A percentile compares a stretch with the other conserved stretches of the same genome.
Conservation (phyloP, 441 rosid genomes). For the Viola pubescens region DNA sequence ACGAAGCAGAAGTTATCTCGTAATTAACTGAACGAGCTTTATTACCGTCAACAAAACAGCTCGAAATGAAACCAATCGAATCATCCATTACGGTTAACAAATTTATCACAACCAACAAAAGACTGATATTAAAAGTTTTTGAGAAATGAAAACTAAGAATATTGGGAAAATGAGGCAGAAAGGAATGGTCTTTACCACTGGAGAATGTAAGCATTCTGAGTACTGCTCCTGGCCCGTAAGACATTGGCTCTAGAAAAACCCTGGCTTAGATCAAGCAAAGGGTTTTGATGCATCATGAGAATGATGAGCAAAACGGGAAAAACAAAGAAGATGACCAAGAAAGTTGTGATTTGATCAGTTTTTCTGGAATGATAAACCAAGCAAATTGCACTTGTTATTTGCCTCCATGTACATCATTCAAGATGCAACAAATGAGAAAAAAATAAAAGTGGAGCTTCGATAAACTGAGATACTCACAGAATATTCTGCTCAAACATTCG, state of each 20-base stretch:
- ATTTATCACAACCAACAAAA: too few relatives aligned
- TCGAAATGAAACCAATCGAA: not conserved
- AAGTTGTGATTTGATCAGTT: not conserved
- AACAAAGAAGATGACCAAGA: constrained; percentile 8
- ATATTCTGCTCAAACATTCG: constrained; percentile 97
- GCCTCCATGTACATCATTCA: constrained; percentile 8
- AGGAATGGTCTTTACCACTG: constrained; percentile 3
- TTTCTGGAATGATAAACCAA: constrained; percentile 6
- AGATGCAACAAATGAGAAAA: constrained; percentile 4
- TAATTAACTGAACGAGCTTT: not conserved
- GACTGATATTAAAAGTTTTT: too few relatives aligned
- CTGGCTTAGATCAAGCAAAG: not conserved
- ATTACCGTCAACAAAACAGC: not conserved
- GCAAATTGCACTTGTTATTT: constrained; percentile 6
- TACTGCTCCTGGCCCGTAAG: not conserved
- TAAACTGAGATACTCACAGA: constrained; percentile 47
- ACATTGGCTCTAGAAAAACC: constrained; percentile 1
- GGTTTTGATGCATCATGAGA: constrained; percentile 2
- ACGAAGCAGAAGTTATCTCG: not conserved
- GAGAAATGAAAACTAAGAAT: not conserved
- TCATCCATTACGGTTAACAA: too few relatives aligned
- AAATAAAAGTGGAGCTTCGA: constrained; percentile 10
- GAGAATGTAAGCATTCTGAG: constrained; percentile 12
- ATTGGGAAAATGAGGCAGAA: not conserved
- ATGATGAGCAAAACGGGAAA: constrained; percentile 10